These are phyloP conservation scores for Elongisporangium senticosum DNA, from an alignment of 352 stramenopile genomes.

Conservation along the genomic window DNA sequence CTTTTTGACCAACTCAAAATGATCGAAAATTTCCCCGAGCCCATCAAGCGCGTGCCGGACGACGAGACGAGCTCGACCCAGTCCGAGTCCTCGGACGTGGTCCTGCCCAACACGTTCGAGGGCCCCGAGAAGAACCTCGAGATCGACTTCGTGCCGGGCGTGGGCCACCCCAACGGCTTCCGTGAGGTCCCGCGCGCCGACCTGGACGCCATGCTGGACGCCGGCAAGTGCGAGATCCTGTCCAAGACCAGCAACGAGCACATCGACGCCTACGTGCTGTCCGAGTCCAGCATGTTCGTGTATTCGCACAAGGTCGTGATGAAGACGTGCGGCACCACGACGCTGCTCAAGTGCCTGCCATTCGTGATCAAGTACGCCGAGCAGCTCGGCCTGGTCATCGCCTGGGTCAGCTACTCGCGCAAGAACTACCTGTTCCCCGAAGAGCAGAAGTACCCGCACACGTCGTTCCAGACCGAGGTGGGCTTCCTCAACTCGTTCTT, in stretches of 20 bases:
- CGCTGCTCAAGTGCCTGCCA: slow-evolving; percentile 91
- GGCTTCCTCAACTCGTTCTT: slow-evolving; percentile 93
- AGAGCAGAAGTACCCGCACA: slow-evolving; percentile 97
- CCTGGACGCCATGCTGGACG: slow-evolving; percentile 93
- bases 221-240: slow-evolving; percentile 96
- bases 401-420: slow-evolving; percentile 98
- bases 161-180: slow-evolving; percentile 79
- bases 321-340: slow-evolving; percentile 99
- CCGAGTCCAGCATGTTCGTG: slow-evolving; percentile 98
- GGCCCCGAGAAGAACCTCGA: slow-evolving; percentile 97
- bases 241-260: slow-evolving; percentile 95
- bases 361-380: slow-evolving; percentile 81
- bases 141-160: slow-evolving; percentile 87
- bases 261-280: slow-evolving; percentile 94
- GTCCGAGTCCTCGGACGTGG: slow-evolving; percentile 43
- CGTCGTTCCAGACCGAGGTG: slow-evolving; percentile 95
- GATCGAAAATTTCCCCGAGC: slow-evolving; percentile 56
- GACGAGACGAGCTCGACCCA: slow-evolving; percentile 74
- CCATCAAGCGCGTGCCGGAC: slow-evolving; percentile 48
- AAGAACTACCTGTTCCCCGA: slow-evolving; percentile 99
- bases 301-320: slow-evolving; percentile 98
- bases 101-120: slow-evolving; percentile 91
- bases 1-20: slow-evolving; percentile 18
- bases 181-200: slow-evolving; percentile 84
- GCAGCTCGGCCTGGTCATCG: slow-evolving; percentile 92